These are phyloP conservation scores for Babesia ovis DNA, from an alignment of 169 alveolate genomes.

Conservation along the genomic window DNA sequence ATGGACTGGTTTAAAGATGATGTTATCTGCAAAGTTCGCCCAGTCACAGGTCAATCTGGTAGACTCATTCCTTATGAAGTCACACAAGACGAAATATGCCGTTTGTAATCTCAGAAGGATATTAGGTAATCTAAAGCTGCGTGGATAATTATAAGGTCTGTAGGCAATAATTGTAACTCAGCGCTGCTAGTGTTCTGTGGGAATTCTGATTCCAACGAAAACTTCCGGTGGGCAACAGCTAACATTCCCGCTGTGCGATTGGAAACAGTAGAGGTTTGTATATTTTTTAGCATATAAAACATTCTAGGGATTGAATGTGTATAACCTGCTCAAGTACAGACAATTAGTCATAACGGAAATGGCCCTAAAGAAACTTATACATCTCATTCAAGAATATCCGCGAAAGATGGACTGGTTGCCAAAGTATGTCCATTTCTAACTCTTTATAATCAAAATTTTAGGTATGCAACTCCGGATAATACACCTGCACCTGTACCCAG, in stretches of 20 bases:
- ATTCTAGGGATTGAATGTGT: slow-evolving; percentile 75
- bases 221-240: slow-evolving; percentile 87
- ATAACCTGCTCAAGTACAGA: slow-evolving; percentile 80
- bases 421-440: slow-evolving; percentile 9
- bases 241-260: slow-evolving; percentile 82
- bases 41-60: slow-evolving; percentile 84
- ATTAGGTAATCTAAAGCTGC: slow-evolving; percentile 63
- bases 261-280: slow-evolving; percentile 77
- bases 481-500: slow-evolving; percentile 78
- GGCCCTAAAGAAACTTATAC: slow-evolving; percentile 80
- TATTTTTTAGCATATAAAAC: not conserved
- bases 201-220: slow-evolving; percentile 79
- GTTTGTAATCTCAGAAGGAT: slow-evolving; percentile 76
- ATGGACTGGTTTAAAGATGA: slow-evolving; percentile 77
- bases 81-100: slow-evolving; percentile 84
- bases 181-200: slow-evolving; percentile 85
- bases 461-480: slow-evolving; percentile 83
- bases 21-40: slow-evolving; percentile 84
- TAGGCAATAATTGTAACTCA: slow-evolving; percentile 77
- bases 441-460: not conserved
- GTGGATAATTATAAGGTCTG: not conserved
- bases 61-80: slow-evolving; percentile 77
- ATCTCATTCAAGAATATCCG: slow-evolving; percentile 77
- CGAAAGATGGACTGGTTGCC: slow-evolving; percentile 81
- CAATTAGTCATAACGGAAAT: slow-evolving; percentile 82